Conservation (phyloP, 345 rosid species). For the Camelina laxa region DNA sequence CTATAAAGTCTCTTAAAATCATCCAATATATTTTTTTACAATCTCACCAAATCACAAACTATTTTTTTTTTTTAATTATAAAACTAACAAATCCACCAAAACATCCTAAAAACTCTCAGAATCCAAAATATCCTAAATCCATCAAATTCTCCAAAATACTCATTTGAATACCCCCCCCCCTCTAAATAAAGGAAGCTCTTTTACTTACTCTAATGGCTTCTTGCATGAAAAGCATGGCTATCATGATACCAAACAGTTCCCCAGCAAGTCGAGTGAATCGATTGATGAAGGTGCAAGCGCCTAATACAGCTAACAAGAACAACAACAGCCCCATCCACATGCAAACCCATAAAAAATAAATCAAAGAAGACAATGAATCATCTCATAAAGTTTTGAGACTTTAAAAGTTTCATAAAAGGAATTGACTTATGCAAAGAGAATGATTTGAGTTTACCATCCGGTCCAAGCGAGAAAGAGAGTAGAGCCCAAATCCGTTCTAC, state of each 20-base stretch:
- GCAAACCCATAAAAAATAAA: constrained; percentile 69
- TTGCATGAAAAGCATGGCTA: constrained; percentile 96
- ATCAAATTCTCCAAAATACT: too few relatives aligned
- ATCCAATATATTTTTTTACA: too few relatives aligned
- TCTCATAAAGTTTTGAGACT: background rate
- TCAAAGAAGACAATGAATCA: constrained; percentile 13
- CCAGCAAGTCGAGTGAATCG: constrained; percentile 95
- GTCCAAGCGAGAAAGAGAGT: constrained; percentile 90
- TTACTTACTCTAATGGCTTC: constrained; percentile 79
- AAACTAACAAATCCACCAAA: too few relatives aligned
- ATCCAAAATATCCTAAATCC: too few relatives aligned
- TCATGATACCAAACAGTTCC: constrained; percentile 89
- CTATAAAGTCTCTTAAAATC: too few relatives aligned
- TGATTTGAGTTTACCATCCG: constrained; percentile 71
- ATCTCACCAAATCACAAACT: too few relatives aligned
- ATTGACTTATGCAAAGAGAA: constrained; percentile 22
- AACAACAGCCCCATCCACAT: constrained; percentile 90
- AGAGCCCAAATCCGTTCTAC: constrained; percentile 74
- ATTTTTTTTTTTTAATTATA: too few relatives aligned
- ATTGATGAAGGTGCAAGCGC: constrained; percentile 92
- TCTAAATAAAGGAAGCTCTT: constrained; percentile 4
- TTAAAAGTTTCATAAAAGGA: background rate
- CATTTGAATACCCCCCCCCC: too few relatives aligned
- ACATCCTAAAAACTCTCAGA: too few relatives aligned
- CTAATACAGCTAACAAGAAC: constrained; percentile 80